Evolutionary conservation across 2,329 filamentous ascomycete species (phyloP).

Genomic region (Basipetospora chlamydospora): DNA sequence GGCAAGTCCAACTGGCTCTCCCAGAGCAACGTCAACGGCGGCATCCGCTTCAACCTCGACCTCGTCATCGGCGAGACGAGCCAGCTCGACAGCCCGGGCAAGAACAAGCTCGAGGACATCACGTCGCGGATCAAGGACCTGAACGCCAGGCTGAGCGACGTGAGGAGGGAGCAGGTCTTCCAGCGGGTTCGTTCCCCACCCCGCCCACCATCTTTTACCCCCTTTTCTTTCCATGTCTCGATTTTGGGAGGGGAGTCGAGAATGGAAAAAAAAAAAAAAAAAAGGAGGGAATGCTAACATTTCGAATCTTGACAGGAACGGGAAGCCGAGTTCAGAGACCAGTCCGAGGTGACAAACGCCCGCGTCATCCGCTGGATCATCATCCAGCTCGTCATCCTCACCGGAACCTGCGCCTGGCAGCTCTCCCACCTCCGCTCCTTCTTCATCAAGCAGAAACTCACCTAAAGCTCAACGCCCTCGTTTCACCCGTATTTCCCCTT

Average conservation of each 20-base stretch:
- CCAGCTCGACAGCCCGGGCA: constrained; percentile 85
- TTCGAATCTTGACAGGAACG: constrained; percentile 54
- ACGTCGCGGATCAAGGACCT: constrained; percentile 79
- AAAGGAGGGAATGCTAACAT: constrained; percentile 2
- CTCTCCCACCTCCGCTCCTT: constrained; percentile 88
- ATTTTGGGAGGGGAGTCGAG: too few species aligned
- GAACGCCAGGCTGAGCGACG: constrained; percentile 74
- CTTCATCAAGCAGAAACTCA: constrained; percentile 99
- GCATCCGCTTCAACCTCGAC: constrained; percentile 74
- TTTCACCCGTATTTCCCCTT: not conserved
- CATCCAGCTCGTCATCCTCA: constrained; percentile 74
- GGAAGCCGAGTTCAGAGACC: constrained; percentile 94
- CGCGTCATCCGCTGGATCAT: constrained; percentile 90
- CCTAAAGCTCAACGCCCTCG: constrained; percentile 32
- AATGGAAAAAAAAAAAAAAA: constrained; percentile 1
- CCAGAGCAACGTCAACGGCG: constrained; percentile 49
- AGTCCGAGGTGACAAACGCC: constrained; percentile 84
- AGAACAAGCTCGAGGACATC: constrained; percentile 82
- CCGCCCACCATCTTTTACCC: not conserved
- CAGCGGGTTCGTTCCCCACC: constrained; percentile 53
- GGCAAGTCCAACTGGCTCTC: constrained; percentile 59
- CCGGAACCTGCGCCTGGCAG: constrained; percentile 89
- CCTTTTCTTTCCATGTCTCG: too few species aligned
- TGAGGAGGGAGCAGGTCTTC: constrained; percentile 89
- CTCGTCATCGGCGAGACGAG: constrained; percentile 89